Evolutionary conservation across 2,329 filamentous ascomycete genomes (phyloP).

Genomic region (Aspergillus latus): DNA sequence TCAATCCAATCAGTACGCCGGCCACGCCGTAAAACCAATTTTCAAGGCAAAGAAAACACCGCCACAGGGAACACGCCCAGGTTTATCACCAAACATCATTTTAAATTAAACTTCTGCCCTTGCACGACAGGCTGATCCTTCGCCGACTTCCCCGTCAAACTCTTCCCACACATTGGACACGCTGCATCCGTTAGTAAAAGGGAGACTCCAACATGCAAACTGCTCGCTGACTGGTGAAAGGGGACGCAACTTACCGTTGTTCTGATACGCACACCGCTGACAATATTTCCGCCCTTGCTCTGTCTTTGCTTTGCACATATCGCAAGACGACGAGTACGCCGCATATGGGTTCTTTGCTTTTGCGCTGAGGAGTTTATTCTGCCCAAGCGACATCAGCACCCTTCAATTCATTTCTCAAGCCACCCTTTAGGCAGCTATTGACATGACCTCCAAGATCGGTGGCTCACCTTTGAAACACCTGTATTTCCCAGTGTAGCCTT

Average conservation of each 20-base stretch:
- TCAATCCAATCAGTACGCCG: conserved; percentile 16
- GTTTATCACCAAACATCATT: conserved; percentile 42
- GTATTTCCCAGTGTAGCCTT: conserved; percentile 56
- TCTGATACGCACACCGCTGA: conserved; percentile 63
- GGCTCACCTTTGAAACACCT: conserved; percentile 59
- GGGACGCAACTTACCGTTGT: conserved; percentile 51
- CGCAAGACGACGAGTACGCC: conserved; percentile 62
- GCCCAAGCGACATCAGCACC: background rate
- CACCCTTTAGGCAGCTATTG: too few species aligned
- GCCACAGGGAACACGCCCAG: background rate
- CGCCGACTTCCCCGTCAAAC: conserved; percentile 45
- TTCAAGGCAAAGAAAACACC: too few species aligned
- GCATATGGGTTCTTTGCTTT: conserved; percentile 67
- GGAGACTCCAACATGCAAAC: background rate
- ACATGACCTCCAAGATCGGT: too few species aligned
- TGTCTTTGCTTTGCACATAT: conserved; percentile 64
- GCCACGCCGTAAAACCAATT: conserved; percentile 1
- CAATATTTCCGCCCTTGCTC: conserved; percentile 61
- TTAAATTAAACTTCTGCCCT: conserved; percentile 63
- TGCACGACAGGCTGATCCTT: conserved; percentile 55
- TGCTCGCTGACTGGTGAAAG: background rate
- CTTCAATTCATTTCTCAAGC: too few species aligned
- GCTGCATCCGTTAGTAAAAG: conserved; percentile 40
- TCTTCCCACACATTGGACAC: conserved; percentile 65
- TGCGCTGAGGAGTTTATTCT: conserved; percentile 66